Base-by-base conservation (phyloP, 257 asterid genomes). In the Osmanthus fragrans region DNA sequence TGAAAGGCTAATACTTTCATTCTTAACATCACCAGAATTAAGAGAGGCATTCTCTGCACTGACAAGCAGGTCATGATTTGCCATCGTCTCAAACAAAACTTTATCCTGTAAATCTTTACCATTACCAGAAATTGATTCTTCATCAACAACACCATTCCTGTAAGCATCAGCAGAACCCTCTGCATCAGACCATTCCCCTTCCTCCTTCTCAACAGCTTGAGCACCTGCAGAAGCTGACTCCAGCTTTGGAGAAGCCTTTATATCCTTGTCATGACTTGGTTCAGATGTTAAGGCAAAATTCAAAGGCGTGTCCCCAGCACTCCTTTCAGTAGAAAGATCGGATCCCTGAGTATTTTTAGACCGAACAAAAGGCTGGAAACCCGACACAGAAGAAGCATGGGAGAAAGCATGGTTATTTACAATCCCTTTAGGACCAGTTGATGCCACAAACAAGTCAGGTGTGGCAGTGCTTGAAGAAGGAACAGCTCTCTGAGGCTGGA, bases 151-250 rank as follows among this genome's bases (percentile, higher is more conserved):
- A 77, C 18, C 75, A 75, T 23, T 79, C 77, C 73, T 82, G 76
- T 63, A 73, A 54, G 84, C 87, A 86, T 89, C 94, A 33, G 67
- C 82, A 51, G 96, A 85, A 29, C 87, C 94, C 80, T 96, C 99
- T 69, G 89, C 97, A 85, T 96, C 99, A 66, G 98, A 92, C 97
- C 99, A 96, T 87, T 96, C 99, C 78, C 99, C 99, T 85, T 96
- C 99, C 87, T 96, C 99, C 91, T 92, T 93, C 83, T 96, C 99
- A 75, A 84, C 84, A 70, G 79, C 76, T 74, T 79, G 86, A 66
- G 85, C 80, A 82, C 82, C 87, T 18, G 79, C 79, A 80, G 86
- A 49, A 69, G 79, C 85, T 39, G 86, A 79, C 77, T 87, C 88
- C 72, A 80, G 76, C 82, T 76, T 87, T 73, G 76, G 71, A 33